These are phyloP conservation scores for Aschersonia sp. DNA, from an alignment of 2,329 filamentous ascomycete species.

Conservation along the genomic window DNA sequence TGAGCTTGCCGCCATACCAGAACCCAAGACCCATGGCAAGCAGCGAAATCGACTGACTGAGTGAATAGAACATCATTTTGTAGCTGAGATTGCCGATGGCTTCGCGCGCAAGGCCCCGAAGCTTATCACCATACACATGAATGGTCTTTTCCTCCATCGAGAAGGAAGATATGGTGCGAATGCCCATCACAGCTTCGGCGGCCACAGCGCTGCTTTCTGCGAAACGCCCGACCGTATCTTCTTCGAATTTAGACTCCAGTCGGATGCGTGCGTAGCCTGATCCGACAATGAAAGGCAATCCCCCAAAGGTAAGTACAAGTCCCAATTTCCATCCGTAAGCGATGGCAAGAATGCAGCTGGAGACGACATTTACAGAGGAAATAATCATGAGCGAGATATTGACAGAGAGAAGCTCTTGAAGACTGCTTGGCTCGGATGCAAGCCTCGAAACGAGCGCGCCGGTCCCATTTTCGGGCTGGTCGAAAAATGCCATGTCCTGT, in stretches of 20 bases:
- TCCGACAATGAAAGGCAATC: slow-evolving; percentile 52
- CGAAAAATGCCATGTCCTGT: slow-evolving; percentile 88
- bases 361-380: slow-evolving; percentile 62
- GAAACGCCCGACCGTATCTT: slow-evolving; percentile 26
- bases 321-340: slow-evolving; percentile 78
- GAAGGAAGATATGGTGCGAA: slow-evolving; percentile 33
- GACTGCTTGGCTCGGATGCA: slow-evolving; percentile 25
- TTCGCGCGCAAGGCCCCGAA: slow-evolving; percentile 43
- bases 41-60: slow-evolving; percentile 73
- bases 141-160: slow-evolving; percentile 29
- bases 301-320: slow-evolving; percentile 64
- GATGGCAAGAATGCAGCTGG: slow-evolving; percentile 42
- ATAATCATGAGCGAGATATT: slow-evolving; percentile 67
- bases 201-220: slow-evolving; percentile 32
- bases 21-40: slow-evolving; percentile 77
- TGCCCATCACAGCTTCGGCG: slow-evolving; percentile 32
- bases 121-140: slow-evolving; percentile 15
- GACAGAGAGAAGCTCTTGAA: slow-evolving; percentile 69
- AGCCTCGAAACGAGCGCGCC: slow-evolving; percentile 49
- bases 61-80: slow-evolving; percentile 67
- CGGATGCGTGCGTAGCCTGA: slow-evolving; percentile 75
- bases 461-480: slow-evolving; percentile 75
- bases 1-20: slow-evolving; percentile 77
- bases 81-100: slow-evolving; percentile 55
- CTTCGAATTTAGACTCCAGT: slow-evolving; percentile 44